Evolutionary conservation across 306 rosid genomes (phyloP).

Genomic region (Cicer bijugum): DNA sequence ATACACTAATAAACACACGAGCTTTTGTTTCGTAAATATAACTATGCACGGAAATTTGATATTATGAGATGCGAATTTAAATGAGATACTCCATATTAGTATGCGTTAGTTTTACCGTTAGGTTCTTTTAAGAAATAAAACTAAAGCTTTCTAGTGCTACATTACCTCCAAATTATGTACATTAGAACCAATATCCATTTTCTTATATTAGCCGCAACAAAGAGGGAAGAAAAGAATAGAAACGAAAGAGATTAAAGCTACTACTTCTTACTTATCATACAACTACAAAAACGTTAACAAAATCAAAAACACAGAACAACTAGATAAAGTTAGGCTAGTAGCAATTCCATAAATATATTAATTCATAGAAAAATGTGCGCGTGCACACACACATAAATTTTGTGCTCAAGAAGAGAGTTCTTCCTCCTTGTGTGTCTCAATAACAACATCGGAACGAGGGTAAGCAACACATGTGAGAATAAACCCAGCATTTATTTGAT

Average conservation of each 20-base stretch:
- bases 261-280: background rate
- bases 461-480: slow-evolving; percentile 85
- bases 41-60: too few species aligned
- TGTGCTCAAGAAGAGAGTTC: slow-evolving; percentile 54
- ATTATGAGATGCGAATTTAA: too few species aligned
- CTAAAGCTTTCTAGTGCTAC: too few species aligned
- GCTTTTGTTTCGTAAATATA: too few species aligned
- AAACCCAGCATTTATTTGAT: slow-evolving; percentile 48
- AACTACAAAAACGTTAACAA: background rate
- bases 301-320: slow-evolving; percentile 30
- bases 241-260: background rate
- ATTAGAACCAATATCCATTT: too few species aligned
- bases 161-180: too few species aligned
- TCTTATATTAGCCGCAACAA: too few species aligned
- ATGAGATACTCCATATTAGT: too few species aligned
- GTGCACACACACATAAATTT: background rate
- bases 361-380: background rate
- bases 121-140: too few species aligned
- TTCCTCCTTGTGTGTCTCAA: slow-evolving; percentile 94
- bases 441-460: slow-evolving; percentile 55
- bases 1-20: too few species aligned
- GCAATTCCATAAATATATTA: background rate
- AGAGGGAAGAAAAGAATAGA: background rate
- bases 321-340: background rate
- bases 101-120: too few species aligned